Evolutionary conservation across 2,329 filamentous ascomycete species (phyloP), one percentile per base, ranked within the genome.

Genomic region (Zymoseptoria passerinii): DNA sequence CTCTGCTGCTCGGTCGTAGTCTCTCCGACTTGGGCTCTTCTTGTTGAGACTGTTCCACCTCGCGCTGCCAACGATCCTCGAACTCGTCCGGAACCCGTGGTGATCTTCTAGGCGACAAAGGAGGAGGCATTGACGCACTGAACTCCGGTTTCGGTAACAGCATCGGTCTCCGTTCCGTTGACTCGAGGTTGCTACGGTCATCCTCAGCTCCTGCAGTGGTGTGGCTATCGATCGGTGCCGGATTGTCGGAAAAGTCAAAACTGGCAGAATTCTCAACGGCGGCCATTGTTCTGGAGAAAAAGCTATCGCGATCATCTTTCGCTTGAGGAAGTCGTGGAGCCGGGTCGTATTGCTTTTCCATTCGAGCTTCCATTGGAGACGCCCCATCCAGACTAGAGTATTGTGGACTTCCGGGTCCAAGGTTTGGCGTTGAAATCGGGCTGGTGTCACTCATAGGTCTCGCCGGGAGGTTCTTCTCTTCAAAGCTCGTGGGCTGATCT

Each of bases 391-490:
- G 68, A 4, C 50, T 23, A 44, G 35, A 16, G 13, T 44, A 44
- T 18, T 23, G 23, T 8, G 72, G 63, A 52, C 71, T 71, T 20
- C 70, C 61, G 48, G 74, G 65, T 53, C 74, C 66, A 27, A 72
- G 70, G 54, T 70, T 70, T 63, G 60, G 62, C 28, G 59, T 67
- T n/a, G 55, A 57, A 10, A 61, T 49, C n/a, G 60, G 60, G 48
- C 80, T 83, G 53, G 81, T 80, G 63, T 83, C 78, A 70, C 87
- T 89, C 65, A 85, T 78, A 19, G 83, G 84, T 58, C 85, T 78
- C 60, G 81, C 84, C 29, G 92, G 92, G 8, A 97, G 78, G 27
- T 88, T 87, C 71, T 96, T 96, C 54, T 83, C 84, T 18, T 63
- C 78, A 64, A 62, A 75, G 65, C 61, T 65, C 19, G 61, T 48